phyloP scores from a whole-genome alignment of 1,284 basidiomycete genomes.

The Papiliotrema fonsecae region DNA sequence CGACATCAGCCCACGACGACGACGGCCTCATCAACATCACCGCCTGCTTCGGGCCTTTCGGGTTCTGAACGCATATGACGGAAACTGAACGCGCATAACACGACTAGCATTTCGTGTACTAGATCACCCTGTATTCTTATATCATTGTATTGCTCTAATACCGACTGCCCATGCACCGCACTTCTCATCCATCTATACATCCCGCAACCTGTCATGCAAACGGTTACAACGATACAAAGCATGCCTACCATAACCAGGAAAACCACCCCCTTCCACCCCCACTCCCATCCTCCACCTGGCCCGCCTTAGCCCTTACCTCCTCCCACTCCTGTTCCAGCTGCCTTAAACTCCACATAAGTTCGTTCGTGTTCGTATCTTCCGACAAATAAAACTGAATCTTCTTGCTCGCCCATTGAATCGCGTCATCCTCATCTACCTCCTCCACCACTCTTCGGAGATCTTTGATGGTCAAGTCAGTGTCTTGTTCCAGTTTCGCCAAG shows the following conservation, averaged over 20 bases:
- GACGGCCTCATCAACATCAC: background rate
- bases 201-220: background rate
- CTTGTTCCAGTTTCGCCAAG: slow-evolving; percentile 14
- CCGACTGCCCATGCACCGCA: background rate
- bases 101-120: too few species aligned
- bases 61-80: too few species aligned
- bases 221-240: background rate
- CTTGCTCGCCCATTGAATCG: slow-evolving; percentile 19
- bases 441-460: slow-evolving; percentile 17
- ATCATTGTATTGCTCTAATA: too few species aligned
- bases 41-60: background rate
- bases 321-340: slow-evolving; percentile 35
- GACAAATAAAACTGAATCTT: slow-evolving; percentile 35
- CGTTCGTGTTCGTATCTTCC: slow-evolving; percentile 34
- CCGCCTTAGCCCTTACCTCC: slow-evolving; percentile 18
- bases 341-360: slow-evolving; percentile 29
- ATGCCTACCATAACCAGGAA: slow-evolving; percentile 1
- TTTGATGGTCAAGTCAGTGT: slow-evolving; percentile 11
- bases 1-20: background rate
- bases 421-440: slow-evolving; percentile 24
- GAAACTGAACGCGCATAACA: too few species aligned
- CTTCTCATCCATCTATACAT: background rate
- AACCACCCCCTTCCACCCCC: slow-evolving; percentile 9
- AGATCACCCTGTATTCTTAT: too few species aligned
- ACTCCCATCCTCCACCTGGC: slow-evolving; percentile 9